phyloP scores from a whole-genome alignment of 345 rosid species.

The Clausena lansium region DNA sequence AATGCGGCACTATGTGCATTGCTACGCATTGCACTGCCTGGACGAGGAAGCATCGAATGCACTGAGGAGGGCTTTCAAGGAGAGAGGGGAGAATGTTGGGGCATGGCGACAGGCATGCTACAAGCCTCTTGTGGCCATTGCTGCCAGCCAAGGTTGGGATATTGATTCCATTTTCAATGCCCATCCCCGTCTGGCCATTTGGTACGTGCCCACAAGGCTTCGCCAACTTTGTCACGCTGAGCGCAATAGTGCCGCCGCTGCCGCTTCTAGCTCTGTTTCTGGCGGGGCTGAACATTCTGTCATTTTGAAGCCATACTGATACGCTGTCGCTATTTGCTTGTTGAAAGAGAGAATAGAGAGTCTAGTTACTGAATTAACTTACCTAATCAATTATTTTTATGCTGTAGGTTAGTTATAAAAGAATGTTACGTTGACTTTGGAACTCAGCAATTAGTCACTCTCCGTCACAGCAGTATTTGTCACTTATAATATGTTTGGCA shows the following conservation, averaged over 20 bases:
- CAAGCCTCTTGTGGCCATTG: constrained; percentile 82
- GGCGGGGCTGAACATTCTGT: constrained; percentile 31
- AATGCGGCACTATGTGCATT: constrained; percentile 97
- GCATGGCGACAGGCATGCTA: constrained; percentile 99
- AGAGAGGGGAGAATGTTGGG: constrained; percentile 94
- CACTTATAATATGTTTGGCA: neutral
- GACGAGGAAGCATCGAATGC: constrained; percentile 86
- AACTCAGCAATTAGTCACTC: neutral
- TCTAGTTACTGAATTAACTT: neutral
- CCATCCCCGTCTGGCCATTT: constrained; percentile 87
- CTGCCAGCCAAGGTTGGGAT: constrained; percentile 91
- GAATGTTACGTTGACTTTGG: neutral
- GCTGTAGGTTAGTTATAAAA: neutral
- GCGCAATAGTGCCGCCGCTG: constrained; percentile 37
- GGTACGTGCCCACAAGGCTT: constrained; percentile 96
- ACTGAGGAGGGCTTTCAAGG: constrained; percentile 73
- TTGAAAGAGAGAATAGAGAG: neutral
- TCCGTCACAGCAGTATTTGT: neutral
- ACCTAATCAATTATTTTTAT: neutral
- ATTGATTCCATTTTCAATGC: constrained; percentile 85
- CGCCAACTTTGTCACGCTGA: constrained; percentile 93
- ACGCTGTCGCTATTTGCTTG: neutral
- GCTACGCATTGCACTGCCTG: constrained; percentile 92
- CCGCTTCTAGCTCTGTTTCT: constrained; percentile 43
- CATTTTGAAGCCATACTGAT: constrained; percentile 17